Evolutionary conservation across 257 asterid species (phyloP).

Genomic region (Solanum habrochaites): DNA sequence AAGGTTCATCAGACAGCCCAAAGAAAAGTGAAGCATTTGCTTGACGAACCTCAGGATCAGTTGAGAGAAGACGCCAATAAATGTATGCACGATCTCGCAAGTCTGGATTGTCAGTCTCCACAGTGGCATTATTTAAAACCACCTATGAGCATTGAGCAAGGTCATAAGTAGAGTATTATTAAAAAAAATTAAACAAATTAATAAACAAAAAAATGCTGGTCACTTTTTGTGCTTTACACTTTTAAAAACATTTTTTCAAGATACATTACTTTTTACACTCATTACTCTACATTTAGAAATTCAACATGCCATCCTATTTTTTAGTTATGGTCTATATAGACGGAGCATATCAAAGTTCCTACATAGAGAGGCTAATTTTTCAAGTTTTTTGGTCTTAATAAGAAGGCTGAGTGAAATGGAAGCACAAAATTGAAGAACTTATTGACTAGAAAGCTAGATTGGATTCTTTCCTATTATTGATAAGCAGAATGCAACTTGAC

Average conservation of each 20-base stretch:
- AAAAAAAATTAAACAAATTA: neutral
- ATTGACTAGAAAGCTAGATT: neutral
- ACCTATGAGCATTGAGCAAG: constrained; percentile 41
- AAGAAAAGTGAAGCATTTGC: neutral
- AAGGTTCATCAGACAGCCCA: neutral
- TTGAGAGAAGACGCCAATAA: constrained; percentile 98
- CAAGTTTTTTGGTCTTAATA: neutral
- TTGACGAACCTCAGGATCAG: constrained; percentile 88
- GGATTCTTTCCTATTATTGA: neutral
- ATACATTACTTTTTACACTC: neutral
- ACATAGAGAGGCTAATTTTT: neutral
- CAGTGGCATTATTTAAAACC: constrained; percentile 95
- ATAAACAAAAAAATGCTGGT: neutral
- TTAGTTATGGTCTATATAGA: neutral
- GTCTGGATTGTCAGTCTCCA: constrained; percentile 98
- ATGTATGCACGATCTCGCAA: constrained; percentile 98
- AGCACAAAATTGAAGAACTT: neutral
- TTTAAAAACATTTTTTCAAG: neutral
- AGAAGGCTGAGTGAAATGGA: neutral
- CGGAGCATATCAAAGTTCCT: neutral
- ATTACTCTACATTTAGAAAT: neutral
- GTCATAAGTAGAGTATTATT: neutral
- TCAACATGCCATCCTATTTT: neutral
- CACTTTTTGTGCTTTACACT: neutral
- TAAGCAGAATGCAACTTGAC: neutral